Conservation (phyloP, 192 early-diverging fungal genomes). For the Lobosporangium transversale region DNA sequence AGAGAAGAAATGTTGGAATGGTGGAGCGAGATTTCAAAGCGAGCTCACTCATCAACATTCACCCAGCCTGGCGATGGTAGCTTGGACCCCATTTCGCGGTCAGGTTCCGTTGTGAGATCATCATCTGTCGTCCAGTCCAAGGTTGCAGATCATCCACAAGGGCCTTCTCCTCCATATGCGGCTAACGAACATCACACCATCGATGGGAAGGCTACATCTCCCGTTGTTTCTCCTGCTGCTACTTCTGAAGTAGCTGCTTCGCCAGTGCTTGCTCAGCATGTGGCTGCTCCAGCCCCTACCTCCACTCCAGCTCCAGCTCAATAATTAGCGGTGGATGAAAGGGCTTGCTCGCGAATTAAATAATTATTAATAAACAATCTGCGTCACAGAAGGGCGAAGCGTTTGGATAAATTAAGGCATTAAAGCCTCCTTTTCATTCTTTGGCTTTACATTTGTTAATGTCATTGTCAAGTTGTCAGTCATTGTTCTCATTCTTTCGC, state of each 20-base stretch:
- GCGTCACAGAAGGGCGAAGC: too few species aligned
- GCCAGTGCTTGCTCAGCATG: not conserved
- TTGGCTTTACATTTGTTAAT: too few species aligned
- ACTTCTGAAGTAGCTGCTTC: constrained; percentile 7
- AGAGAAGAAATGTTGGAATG: constrained; percentile 47
- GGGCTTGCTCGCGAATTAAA: too few species aligned
- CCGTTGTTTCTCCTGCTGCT: constrained; percentile 7
- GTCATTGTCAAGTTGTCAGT: too few species aligned
- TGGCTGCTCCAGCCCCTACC: not conserved
- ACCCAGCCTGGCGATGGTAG: constrained; percentile 26
- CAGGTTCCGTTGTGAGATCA: constrained; percentile 24
- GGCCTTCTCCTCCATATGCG: constrained; percentile 18
- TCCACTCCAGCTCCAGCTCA: not conserved
- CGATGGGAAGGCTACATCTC: not conserved
- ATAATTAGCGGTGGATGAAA: too few species aligned
- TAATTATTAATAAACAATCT: too few species aligned
- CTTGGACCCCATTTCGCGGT: constrained; percentile 23
- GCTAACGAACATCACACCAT: constrained; percentile 9
- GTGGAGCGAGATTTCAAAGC: constrained; percentile 44
- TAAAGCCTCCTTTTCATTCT: too few species aligned
- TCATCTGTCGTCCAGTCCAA: constrained; percentile 19
- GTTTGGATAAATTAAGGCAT: too few species aligned
- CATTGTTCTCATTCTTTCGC: too few species aligned
- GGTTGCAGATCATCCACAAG: constrained; percentile 4
- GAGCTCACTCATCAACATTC: constrained; percentile 31